These are phyloP conservation scores for Botrytis byssoidea DNA, from an alignment of 2,329 filamentous ascomycete genomes.

Conservation along the genomic window DNA sequence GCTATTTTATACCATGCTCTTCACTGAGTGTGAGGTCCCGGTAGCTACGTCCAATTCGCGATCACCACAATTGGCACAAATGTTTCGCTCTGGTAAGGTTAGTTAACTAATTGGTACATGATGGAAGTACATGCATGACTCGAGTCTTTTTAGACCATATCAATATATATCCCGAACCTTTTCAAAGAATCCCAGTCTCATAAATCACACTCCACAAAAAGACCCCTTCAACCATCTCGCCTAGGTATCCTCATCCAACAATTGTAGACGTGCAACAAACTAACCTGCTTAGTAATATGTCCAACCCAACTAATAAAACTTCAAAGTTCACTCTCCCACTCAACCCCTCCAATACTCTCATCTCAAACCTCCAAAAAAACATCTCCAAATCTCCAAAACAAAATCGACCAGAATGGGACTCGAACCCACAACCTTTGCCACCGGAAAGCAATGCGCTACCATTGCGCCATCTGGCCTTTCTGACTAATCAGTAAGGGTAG, in stretches of 20 bases:
- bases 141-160: not conserved
- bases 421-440: slow-evolving; percentile 36
- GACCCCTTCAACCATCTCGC: not conserved
- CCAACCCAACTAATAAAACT: not conserved
- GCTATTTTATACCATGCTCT: not conserved
- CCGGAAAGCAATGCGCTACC: slow-evolving; percentile 36
- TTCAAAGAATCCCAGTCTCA: not conserved
- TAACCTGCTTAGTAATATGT: not conserved
- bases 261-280: not conserved
- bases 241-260: not conserved
- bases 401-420: slow-evolving; percentile 30
- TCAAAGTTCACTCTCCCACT: not conserved
- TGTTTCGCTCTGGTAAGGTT: not conserved
- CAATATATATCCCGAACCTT: not conserved
- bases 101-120: not conserved
- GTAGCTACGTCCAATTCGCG: not conserved
- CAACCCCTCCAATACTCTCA: not conserved
- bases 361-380: not conserved
- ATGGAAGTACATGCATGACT: not conserved
- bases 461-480: slow-evolving; percentile 29
- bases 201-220: not conserved
- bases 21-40: not conserved
- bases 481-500: fast-evolving
- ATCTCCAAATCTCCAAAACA: not conserved
- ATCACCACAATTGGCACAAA: not conserved